Evolutionary conservation across 148 eudicot species (phyloP).

Genomic region (Tetragonia tetragonoides): DNA sequence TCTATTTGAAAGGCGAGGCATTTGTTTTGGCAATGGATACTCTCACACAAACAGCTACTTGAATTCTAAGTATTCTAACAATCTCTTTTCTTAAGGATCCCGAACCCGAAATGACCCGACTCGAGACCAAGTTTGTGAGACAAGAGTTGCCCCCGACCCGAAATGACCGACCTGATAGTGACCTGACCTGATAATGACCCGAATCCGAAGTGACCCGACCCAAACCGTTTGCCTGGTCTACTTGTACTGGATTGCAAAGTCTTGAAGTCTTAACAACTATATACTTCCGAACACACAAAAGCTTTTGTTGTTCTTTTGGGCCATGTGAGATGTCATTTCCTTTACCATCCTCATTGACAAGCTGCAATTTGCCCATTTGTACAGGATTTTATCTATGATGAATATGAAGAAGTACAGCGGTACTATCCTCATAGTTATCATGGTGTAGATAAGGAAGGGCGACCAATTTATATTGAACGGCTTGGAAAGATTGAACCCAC

Average conservation of each 20-base stretch:
- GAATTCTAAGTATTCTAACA: too few species aligned
- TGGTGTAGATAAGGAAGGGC: constrained; percentile 88
- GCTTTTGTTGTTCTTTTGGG: constrained; percentile 2
- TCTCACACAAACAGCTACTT: too few species aligned
- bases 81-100: too few species aligned
- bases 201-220: too few species aligned
- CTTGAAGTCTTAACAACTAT: too few species aligned
- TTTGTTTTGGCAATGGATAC: too few species aligned
- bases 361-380: constrained; percentile 13
- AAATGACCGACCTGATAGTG: too few species aligned
- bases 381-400: constrained; percentile 79
- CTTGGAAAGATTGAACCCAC: constrained; percentile 80
- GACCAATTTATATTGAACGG: constrained; percentile 88
- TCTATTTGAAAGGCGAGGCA: neutral
- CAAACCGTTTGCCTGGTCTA: too few species aligned
- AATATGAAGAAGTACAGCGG: constrained; percentile 62
- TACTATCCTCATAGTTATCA: constrained; percentile 96
- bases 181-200: too few species aligned
- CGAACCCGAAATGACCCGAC: too few species aligned
- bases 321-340: neutral
- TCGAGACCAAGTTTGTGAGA: too few species aligned
- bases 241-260: neutral
- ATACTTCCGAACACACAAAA: neutral
- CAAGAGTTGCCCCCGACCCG: too few species aligned
- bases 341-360: constrained; percentile 5